Base-by-base conservation (phyloP, 176 grass and related monocot genomes). In the Oryza meridionalis region DNA sequence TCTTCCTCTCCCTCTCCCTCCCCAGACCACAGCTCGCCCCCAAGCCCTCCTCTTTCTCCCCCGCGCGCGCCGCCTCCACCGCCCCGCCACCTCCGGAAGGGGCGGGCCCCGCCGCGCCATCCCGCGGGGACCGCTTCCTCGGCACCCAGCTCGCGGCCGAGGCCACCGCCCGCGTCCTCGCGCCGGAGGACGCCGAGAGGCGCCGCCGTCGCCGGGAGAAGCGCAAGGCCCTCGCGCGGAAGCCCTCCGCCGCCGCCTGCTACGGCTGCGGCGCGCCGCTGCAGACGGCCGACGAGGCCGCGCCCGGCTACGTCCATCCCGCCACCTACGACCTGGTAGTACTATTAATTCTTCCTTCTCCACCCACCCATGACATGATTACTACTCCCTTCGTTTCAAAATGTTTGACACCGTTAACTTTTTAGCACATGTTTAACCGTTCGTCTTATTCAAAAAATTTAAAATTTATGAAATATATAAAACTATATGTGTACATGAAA, bases 211-310 rank as follows among this genome's bases (percentile, higher is more conserved):
- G 86, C 44, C 84, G 65, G 87, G 85, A 94, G 77, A 98, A 85
- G 89, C 92, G 82, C 53, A 55, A 21, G 77, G 81, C 74, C 1
- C 66, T 83, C 0, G 80, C 89, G 15, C 70, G 76, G 38, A 37
- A 86, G 33, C 91, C 89, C 5, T 74, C 84, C 62, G 82, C 82
- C 55, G 22, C 86, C 82, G 76, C 87, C 14, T 95, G 87, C 89
- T 98, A 98, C 82, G 96, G 96, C 6, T 98, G 96, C 80, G 96
- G 93, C 46, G 93, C 93, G 35, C 91, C 93, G 49, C 91, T 98
- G 59, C 96, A 98, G 77, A 95, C 93, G 14, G 77, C 50, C 7
- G 93, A 95, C 83, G 72, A 44, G 6, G 93, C 45, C 22, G 91
- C 96, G 25, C 96, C 96, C 17, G 96, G 96, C 4, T 90, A 88